phyloP scores from a whole-genome alignment of 805 yeast genomes.

The Candida parachauliodes region DNA sequence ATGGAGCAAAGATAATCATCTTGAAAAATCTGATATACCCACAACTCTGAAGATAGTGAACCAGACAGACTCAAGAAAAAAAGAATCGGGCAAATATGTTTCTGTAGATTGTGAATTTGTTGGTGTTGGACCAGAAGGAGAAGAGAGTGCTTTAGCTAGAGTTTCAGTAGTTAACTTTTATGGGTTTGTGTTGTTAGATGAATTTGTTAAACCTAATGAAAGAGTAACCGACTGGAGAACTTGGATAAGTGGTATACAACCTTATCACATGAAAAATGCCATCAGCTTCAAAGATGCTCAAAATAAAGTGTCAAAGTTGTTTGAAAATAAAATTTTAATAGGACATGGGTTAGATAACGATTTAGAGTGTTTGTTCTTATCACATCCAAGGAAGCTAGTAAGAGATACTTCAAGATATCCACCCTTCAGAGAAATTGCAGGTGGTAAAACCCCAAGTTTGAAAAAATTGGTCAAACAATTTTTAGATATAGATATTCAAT shows the following conservation, averaged over 20 bases:
- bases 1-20: constrained; percentile 24
- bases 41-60: constrained; percentile 1
- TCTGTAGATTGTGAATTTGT: constrained; percentile 95
- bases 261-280: constrained; percentile 66
- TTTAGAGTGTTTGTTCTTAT: constrained; percentile 58
- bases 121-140: constrained; percentile 77
- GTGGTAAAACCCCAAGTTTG: constrained; percentile 70
- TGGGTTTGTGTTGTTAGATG: constrained; percentile 69
- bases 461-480: constrained; percentile 60
- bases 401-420: constrained; percentile 72
- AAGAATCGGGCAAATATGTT: constrained; percentile 63
- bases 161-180: constrained; percentile 83
- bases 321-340: constrained; percentile 58
- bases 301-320: constrained; percentile 45
- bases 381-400: constrained; percentile 60
- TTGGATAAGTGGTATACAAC: constrained; percentile 83
- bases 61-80: constrained; percentile 19
- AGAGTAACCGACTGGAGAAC: constrained; percentile 89
- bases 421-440: constrained; percentile 55
- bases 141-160: constrained; percentile 71
- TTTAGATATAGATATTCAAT: constrained; percentile 61
- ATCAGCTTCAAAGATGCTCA: constrained; percentile 67
- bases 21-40: constrained; percentile 12
- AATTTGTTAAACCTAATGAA: constrained; percentile 71
- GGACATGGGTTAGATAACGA: constrained; percentile 89